Percentiles rank a stretch among this genome's conserved stretches.
phyloP scores from a whole-genome alignment of 2,329 filamentous ascomycete species.

The Sclerotinia subarctica region DNA sequence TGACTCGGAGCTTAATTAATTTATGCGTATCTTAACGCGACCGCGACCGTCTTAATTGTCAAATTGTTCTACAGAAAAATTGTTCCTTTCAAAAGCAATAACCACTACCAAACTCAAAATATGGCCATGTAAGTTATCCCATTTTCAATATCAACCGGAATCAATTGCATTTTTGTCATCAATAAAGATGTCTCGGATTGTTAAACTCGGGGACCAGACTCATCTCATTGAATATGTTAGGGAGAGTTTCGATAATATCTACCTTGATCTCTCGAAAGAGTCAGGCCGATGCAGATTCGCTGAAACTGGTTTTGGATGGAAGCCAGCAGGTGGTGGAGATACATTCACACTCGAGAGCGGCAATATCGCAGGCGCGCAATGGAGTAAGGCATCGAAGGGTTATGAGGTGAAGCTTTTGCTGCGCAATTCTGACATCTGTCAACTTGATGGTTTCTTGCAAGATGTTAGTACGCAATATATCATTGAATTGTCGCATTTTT shows the following conservation, averaged over 20 bases:
- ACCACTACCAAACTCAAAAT: background rate
- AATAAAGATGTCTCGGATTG: background rate
- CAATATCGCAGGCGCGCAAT: conserved; percentile 84
- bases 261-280: conserved; percentile 91
- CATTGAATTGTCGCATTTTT: conserved; percentile 13
- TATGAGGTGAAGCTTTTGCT: conserved; percentile 91
- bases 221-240: conserved; percentile 39
- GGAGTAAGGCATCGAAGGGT: conserved; percentile 89
- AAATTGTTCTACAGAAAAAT: conserved; percentile 9
- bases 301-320: conserved; percentile 94
- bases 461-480: conserved; percentile 51
- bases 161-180: background rate
- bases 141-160: background rate
- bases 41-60: conserved; percentile 13
- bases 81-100: conserved; percentile 8
- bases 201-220: background rate
- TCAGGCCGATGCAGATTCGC: conserved; percentile 91
- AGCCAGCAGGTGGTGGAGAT: conserved; percentile 79
- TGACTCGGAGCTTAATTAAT: conserved; percentile 2
- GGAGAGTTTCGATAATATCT: conserved; percentile 97
- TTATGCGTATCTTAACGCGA: conserved; percentile 4
- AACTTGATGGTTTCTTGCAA: conserved; percentile 91
- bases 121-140: conserved; percentile 20
- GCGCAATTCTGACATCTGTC: conserved; percentile 79
- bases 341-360: conserved; percentile 88